Evolutionary conservation across 2,329 filamentous ascomycete genomes (phyloP), one percentile per base, ranked within the genome.

Genomic region (Chrysoporthe deuterocubensis): DNA sequence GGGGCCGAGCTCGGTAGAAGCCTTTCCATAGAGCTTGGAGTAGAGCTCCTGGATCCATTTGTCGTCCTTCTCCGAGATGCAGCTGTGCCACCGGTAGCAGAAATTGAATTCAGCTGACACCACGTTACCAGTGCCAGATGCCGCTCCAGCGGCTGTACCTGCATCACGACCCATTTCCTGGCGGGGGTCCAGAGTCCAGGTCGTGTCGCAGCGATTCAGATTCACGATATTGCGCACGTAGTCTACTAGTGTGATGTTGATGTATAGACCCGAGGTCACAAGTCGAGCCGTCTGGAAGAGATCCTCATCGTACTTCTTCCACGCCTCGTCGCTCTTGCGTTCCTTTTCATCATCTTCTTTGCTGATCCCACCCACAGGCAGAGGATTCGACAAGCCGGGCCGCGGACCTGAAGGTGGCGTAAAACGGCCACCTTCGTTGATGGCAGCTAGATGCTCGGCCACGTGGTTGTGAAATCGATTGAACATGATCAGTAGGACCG

Each of bases 51-150:
- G 85, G 32, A 93, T 91, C 92, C 93, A 96, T 71, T 89, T 84
- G 74, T 96, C 93, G 73, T 97, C 93, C 71, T 87, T 89, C 67
- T 88, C 86, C 1, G 81, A 87, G 72, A 96, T 92, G 72, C 90
- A 89, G 3, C 92, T 93, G 80, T 96, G 93, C 92, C 93, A 96
- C 71, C 93, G 86, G 77, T 97, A 96, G 72, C 92, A 91, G 11
- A 97, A 84, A 75, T 96, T 96, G 83, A 97, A 97, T 80, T 97
- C 93, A 3, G 91, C 92, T 0, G 92, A 95, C 5, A 95, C 92
- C 71, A 91, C 89, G 74, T 96, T 96, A 62, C 93, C 93, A 0
- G 91, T 87, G 54, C 92, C 93, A 34, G 89, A 84, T 57, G 92
- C 88, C 0, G 90, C 87, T 0, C 87, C 85, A 1, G 85, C 78